Evolutionary conservation across 352 stramenopile genomes (phyloP), one percentile per base, ranked within the genome.

Genomic region (Pythium brassicae): DNA sequence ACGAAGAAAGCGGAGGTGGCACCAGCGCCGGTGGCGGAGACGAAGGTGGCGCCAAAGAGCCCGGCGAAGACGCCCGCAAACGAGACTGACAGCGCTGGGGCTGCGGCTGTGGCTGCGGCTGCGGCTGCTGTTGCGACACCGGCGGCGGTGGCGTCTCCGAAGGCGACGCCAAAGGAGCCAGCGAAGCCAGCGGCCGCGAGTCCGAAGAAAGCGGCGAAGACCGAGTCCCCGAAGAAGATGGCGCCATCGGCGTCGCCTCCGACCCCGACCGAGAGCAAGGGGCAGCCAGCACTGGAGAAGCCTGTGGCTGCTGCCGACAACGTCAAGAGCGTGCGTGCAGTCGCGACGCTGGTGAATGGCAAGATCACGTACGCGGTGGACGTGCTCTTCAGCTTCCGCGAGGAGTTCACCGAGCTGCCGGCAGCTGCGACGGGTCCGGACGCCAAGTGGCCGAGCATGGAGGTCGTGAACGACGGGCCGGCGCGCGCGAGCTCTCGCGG

Each of bases 391-490:
- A 83, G 75, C 64, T 83, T 86, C 55, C 76, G 72, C 37, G 74
- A 87, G 22, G 53, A 73, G 27, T 87, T 70, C 62, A 80, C 68
- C 42, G 74, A 86, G 14, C 53, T 89, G 19, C 79, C 79, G 1
- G 61, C 58, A 59, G 62, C 65, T 40, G 65, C 59, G 51, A 63
- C 58, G 29, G 67, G 61, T 6, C 52, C 69, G 4, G 73, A 81
- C 32, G 73, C 71, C 12, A 75, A 74, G 50, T 89, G 79, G 79
- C 76, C 78, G 27, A 82, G 71, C 6, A 87, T 89, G 79, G 76
- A 89, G 14, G 71, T 86, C 39, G 72, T 73, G 8, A 85, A 72
- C 17, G 79, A 87, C 44, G 79, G 79, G 29, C 74, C 79, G 34
- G 67, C 66, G 17, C 69, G 71, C 44, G 62, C 68, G 53, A 55